phyloP scores from a whole-genome alignment of 2,329 filamentous ascomycete species.

The Fusarium drepaniforme region DNA sequence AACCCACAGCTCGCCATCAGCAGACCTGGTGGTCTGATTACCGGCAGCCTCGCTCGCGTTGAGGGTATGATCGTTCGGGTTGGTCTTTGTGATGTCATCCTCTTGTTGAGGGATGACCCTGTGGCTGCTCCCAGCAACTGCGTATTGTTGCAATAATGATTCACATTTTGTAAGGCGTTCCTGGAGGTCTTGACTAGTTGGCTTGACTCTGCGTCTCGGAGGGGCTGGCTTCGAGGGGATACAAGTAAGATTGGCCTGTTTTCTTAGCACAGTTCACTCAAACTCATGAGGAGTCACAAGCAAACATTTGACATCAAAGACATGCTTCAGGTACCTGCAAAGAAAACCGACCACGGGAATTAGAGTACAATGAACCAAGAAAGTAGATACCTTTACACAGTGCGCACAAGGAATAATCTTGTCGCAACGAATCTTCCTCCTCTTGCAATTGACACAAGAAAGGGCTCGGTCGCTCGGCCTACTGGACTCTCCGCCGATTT shows the following conservation, averaged over 20 bases:
- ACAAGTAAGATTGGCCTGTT: background rate
- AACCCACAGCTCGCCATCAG: background rate
- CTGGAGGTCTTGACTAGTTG: background rate
- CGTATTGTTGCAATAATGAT: background rate
- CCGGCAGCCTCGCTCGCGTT: background rate
- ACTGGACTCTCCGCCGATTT: background rate
- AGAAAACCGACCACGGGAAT: background rate
- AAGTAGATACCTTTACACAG: background rate
- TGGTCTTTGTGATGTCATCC: background rate
- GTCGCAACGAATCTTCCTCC: conserved; percentile 2
- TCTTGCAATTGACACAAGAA: conserved; percentile 1
- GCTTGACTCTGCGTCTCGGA: background rate
- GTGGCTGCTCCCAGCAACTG: background rate
- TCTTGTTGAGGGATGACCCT: background rate
- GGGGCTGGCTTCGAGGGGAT: background rate
- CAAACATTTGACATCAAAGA: background rate
- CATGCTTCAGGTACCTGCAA: background rate
- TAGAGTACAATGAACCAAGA: background rate
- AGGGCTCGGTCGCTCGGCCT: background rate
- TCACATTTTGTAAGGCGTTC: background rate
- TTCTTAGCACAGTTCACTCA: background rate
- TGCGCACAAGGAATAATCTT: conserved; percentile 1
- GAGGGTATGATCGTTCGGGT: background rate
- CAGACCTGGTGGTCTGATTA: background rate
- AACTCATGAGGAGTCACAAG: background rate